These are phyloP conservation scores for Vitis rotundifolia DNA, from an alignment of 164 flowering plant species.

Conservation along the genomic window DNA sequence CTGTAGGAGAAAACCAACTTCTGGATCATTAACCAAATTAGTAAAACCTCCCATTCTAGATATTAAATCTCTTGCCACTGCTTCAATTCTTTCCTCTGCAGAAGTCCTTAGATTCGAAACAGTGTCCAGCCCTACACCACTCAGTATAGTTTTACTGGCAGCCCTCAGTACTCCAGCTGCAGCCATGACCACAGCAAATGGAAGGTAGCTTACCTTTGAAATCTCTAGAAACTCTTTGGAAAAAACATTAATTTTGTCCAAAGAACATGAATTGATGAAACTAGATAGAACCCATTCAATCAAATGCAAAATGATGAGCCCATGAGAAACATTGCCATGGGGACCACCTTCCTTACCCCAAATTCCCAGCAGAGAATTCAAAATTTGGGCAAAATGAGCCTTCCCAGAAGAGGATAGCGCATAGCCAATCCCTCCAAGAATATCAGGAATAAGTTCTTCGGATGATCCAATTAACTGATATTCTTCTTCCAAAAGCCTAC, in stretches of 20 bases:
- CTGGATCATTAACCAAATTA: constrained; percentile 16
- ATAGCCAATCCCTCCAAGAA: constrained; percentile 90
- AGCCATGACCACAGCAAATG: constrained; percentile 69
- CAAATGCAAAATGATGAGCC: constrained; percentile 77
- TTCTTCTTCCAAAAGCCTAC: constrained; percentile 50
- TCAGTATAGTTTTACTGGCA: constrained; percentile 32
- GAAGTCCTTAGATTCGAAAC: constrained; percentile 36
- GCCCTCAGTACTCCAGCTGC: constrained; percentile 78
- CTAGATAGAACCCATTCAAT: constrained; percentile 79
- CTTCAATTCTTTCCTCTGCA: constrained; percentile 58
- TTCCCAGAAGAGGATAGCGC: constrained; percentile 54
- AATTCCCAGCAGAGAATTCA: constrained; percentile 48
- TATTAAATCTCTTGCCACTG: constrained; percentile 46
- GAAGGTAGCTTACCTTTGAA: constrained; percentile 25
- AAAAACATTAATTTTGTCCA: constrained; percentile 41
- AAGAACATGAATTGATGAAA: constrained; percentile 31
- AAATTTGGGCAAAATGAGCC: constrained; percentile 40
- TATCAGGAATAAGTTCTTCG: constrained; percentile 44
- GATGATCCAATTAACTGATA: constrained; percentile 16
- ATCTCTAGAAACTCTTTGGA: constrained; percentile 26
- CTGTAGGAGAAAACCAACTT: constrained; percentile 43
- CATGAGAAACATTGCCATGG: constrained; percentile 37
- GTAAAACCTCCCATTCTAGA: constrained; percentile 23
- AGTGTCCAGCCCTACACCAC: constrained; percentile 27
- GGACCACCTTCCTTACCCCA: constrained; percentile 54